These are phyloP conservation scores for Pythium brassicae DNA, from an alignment of 352 stramenopile species.

Conservation along the genomic window DNA sequence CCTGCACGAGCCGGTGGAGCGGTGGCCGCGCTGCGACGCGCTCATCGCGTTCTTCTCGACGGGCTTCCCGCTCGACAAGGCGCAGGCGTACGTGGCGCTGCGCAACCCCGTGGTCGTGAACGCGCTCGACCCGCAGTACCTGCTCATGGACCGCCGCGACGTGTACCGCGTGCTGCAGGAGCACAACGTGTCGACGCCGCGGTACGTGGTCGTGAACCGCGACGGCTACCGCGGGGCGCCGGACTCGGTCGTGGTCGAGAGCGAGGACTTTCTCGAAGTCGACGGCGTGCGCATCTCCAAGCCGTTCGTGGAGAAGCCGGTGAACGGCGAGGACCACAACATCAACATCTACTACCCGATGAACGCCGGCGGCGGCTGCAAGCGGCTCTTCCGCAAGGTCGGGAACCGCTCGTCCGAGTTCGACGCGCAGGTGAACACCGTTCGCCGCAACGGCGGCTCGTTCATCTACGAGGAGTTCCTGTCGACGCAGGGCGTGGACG, in stretches of 20 bases:
- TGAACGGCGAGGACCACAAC: slow-evolving; percentile 99
- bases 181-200: slow-evolving; percentile 92
- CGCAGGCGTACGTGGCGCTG: slow-evolving; percentile 94
- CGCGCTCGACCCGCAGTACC: slow-evolving; percentile 93
- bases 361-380: slow-evolving; percentile 97
- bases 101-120: slow-evolving; percentile 96
- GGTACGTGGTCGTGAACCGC: slow-evolving; percentile 93
- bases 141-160: slow-evolving; percentile 93
- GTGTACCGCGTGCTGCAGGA: slow-evolving; percentile 94
- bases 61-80: slow-evolving; percentile 97
- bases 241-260: slow-evolving; percentile 42
- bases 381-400: slow-evolving; percentile 98
- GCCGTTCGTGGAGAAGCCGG: slow-evolving; percentile 99
- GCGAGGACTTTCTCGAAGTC: slow-evolving; percentile 80
- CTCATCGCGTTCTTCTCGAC: slow-evolving; percentile 98
- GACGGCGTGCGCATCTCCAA: slow-evolving; percentile 96
- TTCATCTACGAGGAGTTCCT: slow-evolving; percentile 99
- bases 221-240: slow-evolving; percentile 84
- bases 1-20: slow-evolving; percentile 90
- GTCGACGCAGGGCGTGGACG: slow-evolving; percentile 98
- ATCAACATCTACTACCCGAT: slow-evolving; percentile 99
- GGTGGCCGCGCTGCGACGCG: slow-evolving; percentile 94
- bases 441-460: slow-evolving; percentile 83
- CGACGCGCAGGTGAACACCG: slow-evolving; percentile 94
- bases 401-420: slow-evolving; percentile 92